Conservation (phyloP, 139 green algal species). For the Gonium pectorale region DNA sequence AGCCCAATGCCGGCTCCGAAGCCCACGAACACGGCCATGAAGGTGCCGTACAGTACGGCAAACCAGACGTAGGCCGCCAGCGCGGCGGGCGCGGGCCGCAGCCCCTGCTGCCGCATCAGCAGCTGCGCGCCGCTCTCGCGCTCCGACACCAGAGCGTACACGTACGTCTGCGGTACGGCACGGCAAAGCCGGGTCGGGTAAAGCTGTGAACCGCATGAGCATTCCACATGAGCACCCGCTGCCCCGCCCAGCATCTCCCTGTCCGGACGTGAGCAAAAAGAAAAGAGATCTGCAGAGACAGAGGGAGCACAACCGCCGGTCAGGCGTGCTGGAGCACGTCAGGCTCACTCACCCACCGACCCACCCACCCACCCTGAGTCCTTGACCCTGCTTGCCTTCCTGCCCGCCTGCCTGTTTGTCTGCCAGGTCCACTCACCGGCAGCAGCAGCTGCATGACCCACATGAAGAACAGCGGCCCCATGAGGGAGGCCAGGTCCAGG, state of each 20-base stretch:
- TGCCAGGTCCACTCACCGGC: constrained; percentile 62
- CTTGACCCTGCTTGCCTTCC: background rate
- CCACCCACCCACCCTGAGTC: too few relatives aligned
- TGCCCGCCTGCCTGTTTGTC: too few relatives aligned
- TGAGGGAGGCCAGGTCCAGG: constrained; percentile 84
- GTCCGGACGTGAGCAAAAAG: too few relatives aligned
- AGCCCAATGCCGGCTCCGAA: constrained; percentile 74
- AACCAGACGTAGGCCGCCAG: constrained; percentile 74
- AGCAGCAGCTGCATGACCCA: constrained; percentile 82
- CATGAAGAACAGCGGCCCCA: constrained; percentile 91
- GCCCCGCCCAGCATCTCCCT: too few relatives aligned
- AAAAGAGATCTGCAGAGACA: too few relatives aligned
- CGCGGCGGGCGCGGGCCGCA: constrained; percentile 58
- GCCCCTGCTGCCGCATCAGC: constrained; percentile 89
- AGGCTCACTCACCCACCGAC: too few relatives aligned
- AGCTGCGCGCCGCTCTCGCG: constrained; percentile 75
- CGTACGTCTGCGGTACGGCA: constrained; percentile 50
- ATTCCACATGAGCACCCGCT: too few relatives aligned
- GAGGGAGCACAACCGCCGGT: too few relatives aligned
- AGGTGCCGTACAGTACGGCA: constrained; percentile 71
- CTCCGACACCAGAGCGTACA: constrained; percentile 74
- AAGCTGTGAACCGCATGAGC: too few relatives aligned
- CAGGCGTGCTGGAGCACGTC: too few relatives aligned
- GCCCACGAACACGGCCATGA: constrained; percentile 77
- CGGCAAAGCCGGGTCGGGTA: too few relatives aligned